phyloP scores from a whole-genome alignment of 208 protist genomes.

The Trichomonas vaginalis region DNA sequence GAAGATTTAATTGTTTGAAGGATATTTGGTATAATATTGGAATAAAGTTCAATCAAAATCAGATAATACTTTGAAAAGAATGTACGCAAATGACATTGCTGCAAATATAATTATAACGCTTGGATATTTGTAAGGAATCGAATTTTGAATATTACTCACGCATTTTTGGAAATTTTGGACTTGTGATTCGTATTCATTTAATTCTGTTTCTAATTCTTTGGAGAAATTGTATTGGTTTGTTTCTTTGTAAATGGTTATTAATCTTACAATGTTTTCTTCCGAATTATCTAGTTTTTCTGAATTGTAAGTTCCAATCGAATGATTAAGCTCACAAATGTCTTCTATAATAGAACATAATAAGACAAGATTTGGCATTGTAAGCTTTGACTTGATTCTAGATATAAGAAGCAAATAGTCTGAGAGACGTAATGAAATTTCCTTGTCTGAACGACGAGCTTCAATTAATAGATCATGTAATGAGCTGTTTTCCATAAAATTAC shows the following conservation, averaged over 20 bases:
- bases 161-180: not conserved
- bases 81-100: not conserved
- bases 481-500: no score
- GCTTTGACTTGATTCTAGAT: not conserved
- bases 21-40: no score
- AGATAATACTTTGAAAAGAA: no score
- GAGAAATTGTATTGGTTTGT: not conserved
- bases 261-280: not conserved
- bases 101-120: not conserved
- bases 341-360: not conserved
- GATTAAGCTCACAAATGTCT: not conserved
- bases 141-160: not conserved
- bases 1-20: no score
- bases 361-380: not conserved
- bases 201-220: not conserved
- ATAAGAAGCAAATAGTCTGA: not conserved
- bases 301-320: not conserved
- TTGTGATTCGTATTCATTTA: not conserved
- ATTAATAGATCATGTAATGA: not conserved
- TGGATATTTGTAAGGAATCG: not conserved
- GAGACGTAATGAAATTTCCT: not conserved
- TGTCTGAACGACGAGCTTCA: not conserved
- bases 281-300: not conserved
- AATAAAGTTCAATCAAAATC: no score
- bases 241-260: not conserved